A percentile compares a stretch with the other conserved stretches of the same genome.
These are phyloP conservation scores for Austroboletus novae-zelandiae DNA, from an alignment of 1,284 basidiomycete genomes.

Conservation along the genomic window DNA sequence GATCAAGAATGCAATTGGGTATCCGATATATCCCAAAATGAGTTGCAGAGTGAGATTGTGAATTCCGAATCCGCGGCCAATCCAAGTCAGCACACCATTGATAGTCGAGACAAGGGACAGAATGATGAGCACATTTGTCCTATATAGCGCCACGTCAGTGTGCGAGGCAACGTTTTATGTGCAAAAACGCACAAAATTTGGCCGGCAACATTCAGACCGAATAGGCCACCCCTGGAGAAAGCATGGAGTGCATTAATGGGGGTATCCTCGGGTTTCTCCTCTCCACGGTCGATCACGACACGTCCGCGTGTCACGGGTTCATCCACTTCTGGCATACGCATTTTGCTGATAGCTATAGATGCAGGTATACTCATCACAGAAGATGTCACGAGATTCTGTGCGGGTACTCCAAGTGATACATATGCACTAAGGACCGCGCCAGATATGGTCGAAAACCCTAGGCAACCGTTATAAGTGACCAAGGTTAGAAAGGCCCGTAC, in stretches of 20 bases:
- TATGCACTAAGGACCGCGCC: slow-evolving; percentile 88
- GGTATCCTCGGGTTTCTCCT: slow-evolving; percentile 47
- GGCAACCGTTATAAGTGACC: slow-evolving; percentile 1
- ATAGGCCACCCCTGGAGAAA: slow-evolving; percentile 83
- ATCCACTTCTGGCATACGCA: slow-evolving; percentile 80
- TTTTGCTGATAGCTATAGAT: slow-evolving; percentile 87
- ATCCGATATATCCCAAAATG: slow-evolving; percentile 83
- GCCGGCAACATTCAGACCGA: slow-evolving; percentile 84
- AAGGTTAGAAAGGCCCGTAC: slow-evolving; percentile 7
- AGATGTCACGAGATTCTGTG: slow-evolving; percentile 83
- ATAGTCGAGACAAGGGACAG: slow-evolving; percentile 77
- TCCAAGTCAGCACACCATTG: slow-evolving; percentile 87
- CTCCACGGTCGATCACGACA: slow-evolving; percentile 76
- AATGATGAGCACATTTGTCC: slow-evolving; percentile 78
- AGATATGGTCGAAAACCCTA: slow-evolving; percentile 83
- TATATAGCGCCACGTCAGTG: slow-evolving; percentile 26
- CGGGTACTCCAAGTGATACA: slow-evolving; percentile 78
- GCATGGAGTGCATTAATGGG: slow-evolving; percentile 84
- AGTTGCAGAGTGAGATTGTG: slow-evolving; percentile 80
- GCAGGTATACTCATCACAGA: slow-evolving; percentile 95
- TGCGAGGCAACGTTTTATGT: not conserved
- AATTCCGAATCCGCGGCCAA: slow-evolving; percentile 85
- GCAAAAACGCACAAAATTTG: slow-evolving; percentile 65
- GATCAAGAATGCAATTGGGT: slow-evolving; percentile 84
- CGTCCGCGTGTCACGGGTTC: slow-evolving; percentile 83